Evolutionary conservation across 345 rosid genomes (phyloP).

Genomic region (Rhodomyrtus tomentosa): DNA sequence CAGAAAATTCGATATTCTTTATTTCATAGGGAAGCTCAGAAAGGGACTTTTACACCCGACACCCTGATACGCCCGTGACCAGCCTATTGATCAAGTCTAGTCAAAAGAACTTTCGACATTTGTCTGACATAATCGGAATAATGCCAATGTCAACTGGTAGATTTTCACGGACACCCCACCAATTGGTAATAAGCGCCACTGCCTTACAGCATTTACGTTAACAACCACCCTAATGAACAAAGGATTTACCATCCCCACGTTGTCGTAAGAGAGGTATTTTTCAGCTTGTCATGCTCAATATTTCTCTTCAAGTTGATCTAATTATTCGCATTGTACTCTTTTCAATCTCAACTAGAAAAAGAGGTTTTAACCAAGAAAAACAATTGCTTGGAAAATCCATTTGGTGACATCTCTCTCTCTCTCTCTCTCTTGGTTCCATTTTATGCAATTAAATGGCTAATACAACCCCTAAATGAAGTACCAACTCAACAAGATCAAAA

Average conservation of each 20-base stretch:
- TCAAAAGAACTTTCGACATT: not conserved
- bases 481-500: not conserved
- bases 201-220: not conserved
- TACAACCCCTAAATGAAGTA: not conserved
- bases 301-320: not conserved
- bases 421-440: not conserved
- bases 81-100: not conserved
- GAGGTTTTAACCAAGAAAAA: not conserved
- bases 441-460: not conserved
- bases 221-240: not conserved
- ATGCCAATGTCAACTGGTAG: not conserved
- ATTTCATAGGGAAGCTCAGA: not conserved
- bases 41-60: not conserved
- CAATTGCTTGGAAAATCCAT: not conserved
- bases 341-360: not conserved
- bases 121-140: not conserved
- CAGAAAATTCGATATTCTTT: not conserved
- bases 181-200: not conserved
- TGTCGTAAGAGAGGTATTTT: not conserved
- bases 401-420: not conserved
- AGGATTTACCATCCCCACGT: not conserved
- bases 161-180: not conserved
- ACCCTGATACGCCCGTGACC: not conserved
- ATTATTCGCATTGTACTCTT: not conserved
- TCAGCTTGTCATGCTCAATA: not conserved